Evolutionary conservation across 148 eudicot species (phyloP).

Genomic region (Fagopyrum homotropicum): DNA sequence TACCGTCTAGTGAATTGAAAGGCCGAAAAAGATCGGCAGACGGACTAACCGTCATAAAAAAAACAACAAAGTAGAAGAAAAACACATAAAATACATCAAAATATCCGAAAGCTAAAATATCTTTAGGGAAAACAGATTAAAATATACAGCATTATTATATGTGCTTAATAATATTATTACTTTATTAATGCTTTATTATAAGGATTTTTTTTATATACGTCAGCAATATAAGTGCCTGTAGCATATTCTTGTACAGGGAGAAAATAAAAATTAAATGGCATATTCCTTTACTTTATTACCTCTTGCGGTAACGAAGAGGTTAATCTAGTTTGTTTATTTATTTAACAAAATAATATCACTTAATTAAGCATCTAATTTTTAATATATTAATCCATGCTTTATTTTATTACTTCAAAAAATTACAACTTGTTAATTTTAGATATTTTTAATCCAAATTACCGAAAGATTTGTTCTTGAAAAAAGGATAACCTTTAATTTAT

Average conservation of each 20-base stretch:
- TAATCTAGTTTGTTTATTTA: neutral
- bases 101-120: no score
- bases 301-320: neutral
- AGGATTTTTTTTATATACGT: neutral
- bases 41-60: no score
- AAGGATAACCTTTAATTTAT: no score
- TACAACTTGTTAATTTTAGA: neutral
- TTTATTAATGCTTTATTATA: no score
- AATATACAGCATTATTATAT: no score
- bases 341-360: neutral
- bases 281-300: neutral
- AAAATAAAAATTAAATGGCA: neutral
- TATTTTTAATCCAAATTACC: neutral
- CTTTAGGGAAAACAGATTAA: no score
- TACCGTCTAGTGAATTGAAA: no score
- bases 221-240: neutral
- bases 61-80: no score
- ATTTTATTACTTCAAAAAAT: neutral
- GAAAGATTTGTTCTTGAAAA: neutral
- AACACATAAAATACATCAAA: no score
- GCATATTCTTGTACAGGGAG: neutral
- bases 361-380: neutral
- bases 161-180: no score
- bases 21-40: no score
- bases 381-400: neutral